A percentile compares a stretch with the other conserved stretches of the same genome.
phyloP scores from a whole-genome alignment of 1,139 yeast genomes.

The Blastobotrys ciferrii region DNA sequence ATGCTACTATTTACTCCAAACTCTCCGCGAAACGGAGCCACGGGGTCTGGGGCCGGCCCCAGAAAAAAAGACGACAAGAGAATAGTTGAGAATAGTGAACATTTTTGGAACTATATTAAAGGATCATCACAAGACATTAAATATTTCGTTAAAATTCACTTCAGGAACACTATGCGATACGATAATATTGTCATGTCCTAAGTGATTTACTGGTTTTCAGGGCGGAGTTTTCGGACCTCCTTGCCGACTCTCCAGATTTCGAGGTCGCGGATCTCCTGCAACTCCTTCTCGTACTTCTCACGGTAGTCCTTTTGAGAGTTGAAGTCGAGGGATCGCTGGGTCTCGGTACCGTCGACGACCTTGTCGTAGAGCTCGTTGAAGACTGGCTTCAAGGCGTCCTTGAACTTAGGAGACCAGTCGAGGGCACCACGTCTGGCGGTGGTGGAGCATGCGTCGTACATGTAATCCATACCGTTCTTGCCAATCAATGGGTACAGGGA shows the following conservation, averaged over 20 bases:
- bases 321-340: constrained; percentile 96
- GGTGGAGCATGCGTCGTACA: constrained; percentile 99
- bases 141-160: constrained; percentile 17
- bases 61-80: too few relatives aligned
- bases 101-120: constrained; percentile 7
- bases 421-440: constrained; percentile 99
- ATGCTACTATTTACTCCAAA: too few relatives aligned
- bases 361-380: constrained; percentile 94
- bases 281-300: constrained; percentile 91
- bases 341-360: constrained; percentile 94
- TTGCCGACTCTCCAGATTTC: constrained; percentile 99
- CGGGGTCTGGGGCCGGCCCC: too few relatives aligned
- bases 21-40: too few relatives aligned
- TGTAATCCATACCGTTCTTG: constrained; percentile 99
- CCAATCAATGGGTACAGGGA: constrained; percentile 98
- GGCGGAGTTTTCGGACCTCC: constrained; percentile 99
- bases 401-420: constrained; percentile 99
- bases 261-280: constrained; percentile 88
- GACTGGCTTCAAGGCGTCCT: constrained; percentile 98
- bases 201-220: constrained; percentile 79
- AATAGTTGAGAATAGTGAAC: background rate
- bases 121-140: constrained; percentile 12
- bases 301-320: constrained; percentile 98
- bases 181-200: constrained; percentile 2
- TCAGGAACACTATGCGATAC: constrained; percentile 16